Evolutionary conservation across 2,329 filamentous ascomycete species (phyloP), one percentile per base, ranked within the genome.

Genomic region (Trichoderma sp.): DNA sequence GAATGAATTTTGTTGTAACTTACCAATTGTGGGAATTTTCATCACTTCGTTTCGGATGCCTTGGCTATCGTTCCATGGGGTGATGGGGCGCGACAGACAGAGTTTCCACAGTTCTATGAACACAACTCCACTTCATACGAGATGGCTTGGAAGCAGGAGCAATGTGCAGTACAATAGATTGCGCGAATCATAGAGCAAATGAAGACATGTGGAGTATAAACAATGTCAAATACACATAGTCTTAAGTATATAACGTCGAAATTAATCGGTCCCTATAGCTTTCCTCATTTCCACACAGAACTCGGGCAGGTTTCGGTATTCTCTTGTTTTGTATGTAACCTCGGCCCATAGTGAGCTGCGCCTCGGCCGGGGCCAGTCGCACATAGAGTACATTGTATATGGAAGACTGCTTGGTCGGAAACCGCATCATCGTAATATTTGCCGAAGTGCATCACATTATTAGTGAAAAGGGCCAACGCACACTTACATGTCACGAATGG

Each of bases 231-330:
- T 19, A 19, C 40, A 10, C 1, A 16, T 16, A 49, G 21, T 24
- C 8, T 11, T 29, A 21, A 5, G 4, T 11, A 16, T 16, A 10
- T 21, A 7, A n/a, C 11, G 6, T 5, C 1, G n/a, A 11, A 5
- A 2, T 13, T 4, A 24, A 49, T 24, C 10, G 0, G 11, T 24
- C 24, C 5, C 47, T 5, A 13, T 21, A 3, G 8, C 19, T 8
- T 47, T 29, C 60, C 49, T 49, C 33, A 13, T 21, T 33, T 29
- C 21, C 19, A 14, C 16, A 13, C 5, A 37, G 4, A 21, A 13
- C 2, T 64, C 61, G 59, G 60, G 24, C n/a, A 31, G 33, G 24
- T 56, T 56, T 64, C 61, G 61, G 61, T 29, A 40, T 56, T 64
- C 24, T 10, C 14, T 11, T 31, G 5, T 21, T 14, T 43, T 10